phyloP scores from a whole-genome alignment of 2,329 filamentous ascomycete genomes.

The Cercospora sp. region DNA sequence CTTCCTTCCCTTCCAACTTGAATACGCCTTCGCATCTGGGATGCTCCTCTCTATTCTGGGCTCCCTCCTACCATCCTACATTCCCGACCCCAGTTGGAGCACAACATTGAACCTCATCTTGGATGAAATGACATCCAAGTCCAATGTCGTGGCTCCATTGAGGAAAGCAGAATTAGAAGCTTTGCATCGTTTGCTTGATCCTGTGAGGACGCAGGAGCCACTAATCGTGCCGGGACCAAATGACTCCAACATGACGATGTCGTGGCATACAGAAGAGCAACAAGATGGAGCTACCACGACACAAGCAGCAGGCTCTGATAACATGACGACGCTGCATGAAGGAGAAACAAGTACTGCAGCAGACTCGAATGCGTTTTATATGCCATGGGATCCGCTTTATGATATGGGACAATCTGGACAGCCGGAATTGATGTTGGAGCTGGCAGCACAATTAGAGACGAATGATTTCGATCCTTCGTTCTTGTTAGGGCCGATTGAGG shows the following conservation, averaged over 20 bases:
- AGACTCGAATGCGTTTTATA: background rate
- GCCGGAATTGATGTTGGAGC: constrained; percentile 8
- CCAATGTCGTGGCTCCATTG: constrained; percentile 27
- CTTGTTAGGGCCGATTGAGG: constrained; percentile 5
- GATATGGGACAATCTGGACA: constrained; percentile 11
- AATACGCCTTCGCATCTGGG: constrained; percentile 28
- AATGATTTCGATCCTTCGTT: constrained; percentile 10
- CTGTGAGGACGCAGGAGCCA: constrained; percentile 7
- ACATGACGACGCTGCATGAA: background rate
- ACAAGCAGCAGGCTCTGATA: background rate
- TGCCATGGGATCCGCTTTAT: constrained; percentile 8
- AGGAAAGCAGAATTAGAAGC: constrained; percentile 25
- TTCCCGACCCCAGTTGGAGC: constrained; percentile 22
- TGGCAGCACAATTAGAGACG: constrained; percentile 7
- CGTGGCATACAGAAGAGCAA: background rate
- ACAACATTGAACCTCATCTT: constrained; percentile 21
- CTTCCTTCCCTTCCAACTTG: constrained; percentile 30
- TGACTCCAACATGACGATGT: background rate
- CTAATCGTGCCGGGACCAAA: constrained; percentile 7
- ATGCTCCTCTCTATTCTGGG: constrained; percentile 25
- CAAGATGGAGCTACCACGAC: background rate
- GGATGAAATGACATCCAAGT: constrained; percentile 27
- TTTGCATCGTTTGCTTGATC: constrained; percentile 20
- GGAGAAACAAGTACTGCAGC: background rate
- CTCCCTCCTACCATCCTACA: constrained; percentile 24